Evolutionary conservation across 73 alveolate species (phyloP).

Genomic region (Blepharisma stoltei): DNA sequence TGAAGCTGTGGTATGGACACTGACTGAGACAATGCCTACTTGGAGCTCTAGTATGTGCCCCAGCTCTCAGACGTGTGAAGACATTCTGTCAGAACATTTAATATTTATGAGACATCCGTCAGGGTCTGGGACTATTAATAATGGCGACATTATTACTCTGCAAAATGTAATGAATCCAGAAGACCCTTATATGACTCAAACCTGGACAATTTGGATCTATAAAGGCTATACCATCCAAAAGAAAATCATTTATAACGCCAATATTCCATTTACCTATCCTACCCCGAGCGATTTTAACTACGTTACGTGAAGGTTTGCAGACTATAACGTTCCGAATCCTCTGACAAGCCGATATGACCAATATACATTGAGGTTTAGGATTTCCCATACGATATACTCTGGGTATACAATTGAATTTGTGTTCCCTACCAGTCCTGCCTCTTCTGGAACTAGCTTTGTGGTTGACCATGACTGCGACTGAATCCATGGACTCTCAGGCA

Average conservation of each 20-base stretch:
- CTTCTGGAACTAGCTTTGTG: background rate
- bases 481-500: constrained; percentile 5
- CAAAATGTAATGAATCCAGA: background rate
- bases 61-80: background rate
- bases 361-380: background rate
- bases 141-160: background rate
- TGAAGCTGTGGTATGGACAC: background rate
- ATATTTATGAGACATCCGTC: background rate
- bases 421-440: background rate
- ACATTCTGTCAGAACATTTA: background rate
- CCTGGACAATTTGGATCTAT: background rate
- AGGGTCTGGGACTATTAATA: background rate
- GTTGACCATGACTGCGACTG: constrained; percentile 12
- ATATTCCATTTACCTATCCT: background rate
- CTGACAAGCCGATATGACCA: background rate
- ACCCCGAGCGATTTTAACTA: background rate
- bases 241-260: background rate
- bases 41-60: background rate
- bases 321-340: constrained; percentile 13
- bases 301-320: constrained; percentile 13
- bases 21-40: background rate
- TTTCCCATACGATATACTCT: background rate
- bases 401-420: background rate
- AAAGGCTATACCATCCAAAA: constrained; percentile 9
- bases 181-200: background rate